Percentiles rank a stretch among this genome's conserved stretches.
phyloP scores from a whole-genome alignment of 73 alveolate species.

The Urostyla sp. region DNA sequence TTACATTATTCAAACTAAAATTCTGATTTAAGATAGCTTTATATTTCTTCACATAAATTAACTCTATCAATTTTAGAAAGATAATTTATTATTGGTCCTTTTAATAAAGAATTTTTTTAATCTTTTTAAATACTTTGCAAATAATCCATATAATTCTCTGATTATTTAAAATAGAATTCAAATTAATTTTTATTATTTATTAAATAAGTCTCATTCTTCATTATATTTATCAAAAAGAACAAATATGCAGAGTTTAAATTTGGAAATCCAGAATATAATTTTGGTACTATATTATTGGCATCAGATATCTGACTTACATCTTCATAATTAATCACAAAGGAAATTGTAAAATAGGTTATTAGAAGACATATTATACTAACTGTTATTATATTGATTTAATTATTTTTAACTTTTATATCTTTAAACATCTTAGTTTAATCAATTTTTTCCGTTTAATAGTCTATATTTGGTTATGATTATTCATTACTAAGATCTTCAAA shows the following conservation, averaged over 20 bases:
- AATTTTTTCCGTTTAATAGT: too few species aligned
- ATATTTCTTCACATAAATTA: background rate
- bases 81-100: background rate
- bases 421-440: constrained; percentile 36
- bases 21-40: background rate
- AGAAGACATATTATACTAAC: background rate
- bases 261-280: constrained; percentile 9
- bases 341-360: constrained; percentile 8
- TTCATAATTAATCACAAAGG: constrained; percentile 15
- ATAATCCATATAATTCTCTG: background rate
- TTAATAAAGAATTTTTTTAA: background rate
- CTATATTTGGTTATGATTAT: too few species aligned
- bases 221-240: background rate
- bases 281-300: background rate
- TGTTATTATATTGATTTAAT: constrained; percentile 20
- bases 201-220: background rate
- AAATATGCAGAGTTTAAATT: background rate
- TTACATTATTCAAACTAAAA: background rate
- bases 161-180: background rate
- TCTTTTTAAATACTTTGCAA: background rate
- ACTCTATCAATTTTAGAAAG: background rate
- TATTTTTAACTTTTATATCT: constrained; percentile 19
- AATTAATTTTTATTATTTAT: background rate
- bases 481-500: background rate
- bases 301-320: background rate